Conservation (phyloP, 371 early-diverging fungal genomes). For the Neoconidiobolus thromboides region DNA sequence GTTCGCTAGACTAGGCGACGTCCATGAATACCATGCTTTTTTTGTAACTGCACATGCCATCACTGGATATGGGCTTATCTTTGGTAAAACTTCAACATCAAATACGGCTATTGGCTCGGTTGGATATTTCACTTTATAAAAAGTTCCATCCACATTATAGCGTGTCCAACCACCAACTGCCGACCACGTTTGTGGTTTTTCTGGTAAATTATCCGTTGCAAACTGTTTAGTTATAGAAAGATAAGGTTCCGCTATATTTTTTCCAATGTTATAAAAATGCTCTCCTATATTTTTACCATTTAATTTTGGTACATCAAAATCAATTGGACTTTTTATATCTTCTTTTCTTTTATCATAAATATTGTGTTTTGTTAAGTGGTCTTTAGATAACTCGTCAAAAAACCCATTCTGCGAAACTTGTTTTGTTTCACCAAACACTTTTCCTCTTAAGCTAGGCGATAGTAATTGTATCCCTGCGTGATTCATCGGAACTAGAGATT, state of each 20-base stretch:
- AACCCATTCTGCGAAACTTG: too few relatives aligned
- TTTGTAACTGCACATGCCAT: constrained; percentile 65
- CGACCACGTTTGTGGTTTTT: constrained; percentile 36
- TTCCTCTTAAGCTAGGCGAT: too few relatives aligned
- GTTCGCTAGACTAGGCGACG: constrained; percentile 44
- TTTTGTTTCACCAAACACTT: too few relatives aligned
- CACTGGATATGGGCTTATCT: constrained; percentile 45
- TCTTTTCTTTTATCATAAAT: constrained; percentile 41
- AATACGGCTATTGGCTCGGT: constrained; percentile 52
- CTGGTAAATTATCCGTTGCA: constrained; percentile 10
- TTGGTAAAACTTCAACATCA: constrained; percentile 71
- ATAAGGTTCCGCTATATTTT: constrained; percentile 29
- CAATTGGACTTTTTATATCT: constrained; percentile 21
- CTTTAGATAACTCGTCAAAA: too few relatives aligned
- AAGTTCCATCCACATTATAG: constrained; percentile 27
- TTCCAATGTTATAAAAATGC: constrained; percentile 65
- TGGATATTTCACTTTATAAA: constrained; percentile 27
- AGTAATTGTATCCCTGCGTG: too few relatives aligned
- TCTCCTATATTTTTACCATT: constrained; percentile 46
- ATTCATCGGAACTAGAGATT: too few relatives aligned
- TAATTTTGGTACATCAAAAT: constrained; percentile 25
- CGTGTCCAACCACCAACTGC: constrained; percentile 64
- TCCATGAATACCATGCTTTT: constrained; percentile 82
- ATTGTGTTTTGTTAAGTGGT: constrained; percentile 33
- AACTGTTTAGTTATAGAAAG: constrained; percentile 27